Conservation (phyloP, 2,329 filamentous ascomycete species). For the Aspergillus bombycis region DNA sequence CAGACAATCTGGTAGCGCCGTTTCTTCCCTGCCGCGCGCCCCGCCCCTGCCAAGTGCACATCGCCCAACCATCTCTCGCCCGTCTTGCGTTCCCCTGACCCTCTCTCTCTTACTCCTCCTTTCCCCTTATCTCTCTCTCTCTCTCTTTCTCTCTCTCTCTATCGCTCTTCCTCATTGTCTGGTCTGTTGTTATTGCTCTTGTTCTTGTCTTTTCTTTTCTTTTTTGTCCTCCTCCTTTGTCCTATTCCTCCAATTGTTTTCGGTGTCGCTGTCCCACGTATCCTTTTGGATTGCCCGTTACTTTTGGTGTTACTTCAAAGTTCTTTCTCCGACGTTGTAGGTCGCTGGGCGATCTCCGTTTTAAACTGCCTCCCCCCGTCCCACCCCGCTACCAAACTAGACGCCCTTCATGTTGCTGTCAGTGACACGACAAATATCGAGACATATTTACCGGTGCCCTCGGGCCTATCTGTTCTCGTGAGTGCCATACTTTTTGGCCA, state of each 20-base stretch:
- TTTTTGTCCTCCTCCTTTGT: not conserved
- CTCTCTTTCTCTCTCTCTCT: not conserved
- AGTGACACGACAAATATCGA: slow-evolving; percentile 28
- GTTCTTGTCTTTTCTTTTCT: not conserved
- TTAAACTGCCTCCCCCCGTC: slow-evolving; percentile 14
- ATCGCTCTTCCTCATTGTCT: not conserved
- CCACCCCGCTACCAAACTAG: slow-evolving; percentile 12
- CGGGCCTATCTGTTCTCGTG: slow-evolving; percentile 27
- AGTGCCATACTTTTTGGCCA: slow-evolving; percentile 8
- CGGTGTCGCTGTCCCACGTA: slow-evolving; percentile 8
- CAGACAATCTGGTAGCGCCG: slow-evolving; percentile 8
- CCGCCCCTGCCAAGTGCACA: slow-evolving; percentile 18
- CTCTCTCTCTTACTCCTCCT: slow-evolving; percentile 6
- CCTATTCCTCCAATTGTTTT: slow-evolving; percentile 5
- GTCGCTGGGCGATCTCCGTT: slow-evolving; percentile 34
- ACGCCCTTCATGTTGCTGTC: slow-evolving; percentile 42
- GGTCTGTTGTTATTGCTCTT: not conserved
- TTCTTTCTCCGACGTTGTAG: slow-evolving; percentile 11
- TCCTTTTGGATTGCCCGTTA: slow-evolving; percentile 6
- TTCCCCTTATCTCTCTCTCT: not conserved
- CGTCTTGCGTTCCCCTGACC: slow-evolving; percentile 6
- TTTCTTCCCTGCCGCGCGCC: slow-evolving; percentile 16
- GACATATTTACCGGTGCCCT: slow-evolving; percentile 27
- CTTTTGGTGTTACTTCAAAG: slow-evolving; percentile 5
- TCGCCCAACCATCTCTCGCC: slow-evolving; percentile 6